These are phyloP conservation scores for Beauveria caledonica DNA, from an alignment of 2,329 filamentous ascomycete species.

Conservation along the genomic window DNA sequence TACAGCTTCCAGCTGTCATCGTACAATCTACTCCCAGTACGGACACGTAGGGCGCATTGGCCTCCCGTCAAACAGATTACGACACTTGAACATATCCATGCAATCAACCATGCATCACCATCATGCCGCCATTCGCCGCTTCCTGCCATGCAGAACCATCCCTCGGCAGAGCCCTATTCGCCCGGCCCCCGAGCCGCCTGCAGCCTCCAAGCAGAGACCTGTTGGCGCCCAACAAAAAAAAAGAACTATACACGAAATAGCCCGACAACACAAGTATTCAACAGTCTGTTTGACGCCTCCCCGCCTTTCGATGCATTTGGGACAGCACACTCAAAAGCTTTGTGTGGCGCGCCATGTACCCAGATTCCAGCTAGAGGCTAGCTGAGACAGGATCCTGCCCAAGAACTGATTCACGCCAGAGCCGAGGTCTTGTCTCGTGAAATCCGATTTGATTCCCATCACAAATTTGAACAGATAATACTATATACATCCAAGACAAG, in stretches of 20 bases:
- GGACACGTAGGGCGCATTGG: not conserved
- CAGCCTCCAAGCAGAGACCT: not conserved
- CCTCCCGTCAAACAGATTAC: not conserved
- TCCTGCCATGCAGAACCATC: not conserved
- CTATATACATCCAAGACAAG: not conserved
- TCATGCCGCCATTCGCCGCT: not conserved
- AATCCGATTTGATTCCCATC: not conserved
- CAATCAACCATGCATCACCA: not conserved
- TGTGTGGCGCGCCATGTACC: not conserved
- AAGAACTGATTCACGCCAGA: not conserved
- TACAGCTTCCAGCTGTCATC: not conserved
- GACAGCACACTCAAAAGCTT: not conserved
- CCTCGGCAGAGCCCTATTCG: not conserved
- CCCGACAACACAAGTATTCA: not conserved
- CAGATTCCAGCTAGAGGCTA: not conserved
- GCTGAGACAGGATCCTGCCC: conserved; percentile 4
- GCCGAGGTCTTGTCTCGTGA: not conserved
- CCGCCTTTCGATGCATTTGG: not conserved
- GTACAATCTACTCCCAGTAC: not conserved
- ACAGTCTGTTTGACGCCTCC: not conserved
- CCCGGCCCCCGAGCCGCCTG: not conserved
- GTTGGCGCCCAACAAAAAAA: conserved; percentile 3
- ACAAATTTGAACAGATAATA: not conserved
- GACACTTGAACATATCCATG: not conserved
- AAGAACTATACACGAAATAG: not conserved